These are phyloP conservation scores for Coix lacrymajobi DNA, from an alignment of 176 grass and related monocot genomes.

Conservation along the genomic window DNA sequence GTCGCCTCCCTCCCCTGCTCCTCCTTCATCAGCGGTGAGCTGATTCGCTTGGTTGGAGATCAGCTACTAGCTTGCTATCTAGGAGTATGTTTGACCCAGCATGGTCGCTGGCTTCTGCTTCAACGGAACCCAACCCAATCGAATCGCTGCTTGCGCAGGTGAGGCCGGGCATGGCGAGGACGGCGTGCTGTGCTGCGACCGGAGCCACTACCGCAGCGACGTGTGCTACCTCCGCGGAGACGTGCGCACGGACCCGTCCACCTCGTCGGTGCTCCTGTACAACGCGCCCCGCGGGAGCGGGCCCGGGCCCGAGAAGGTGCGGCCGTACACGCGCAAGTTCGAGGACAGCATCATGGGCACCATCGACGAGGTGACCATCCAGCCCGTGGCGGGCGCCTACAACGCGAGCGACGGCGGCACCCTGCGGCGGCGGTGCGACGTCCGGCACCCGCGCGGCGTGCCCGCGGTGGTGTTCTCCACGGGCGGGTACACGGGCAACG, in stretches of 20 bases:
- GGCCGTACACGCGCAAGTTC: constrained; percentile 94
- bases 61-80: not conserved
- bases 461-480: constrained; percentile 90
- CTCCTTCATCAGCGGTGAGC: constrained; percentile 70
- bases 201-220: constrained; percentile 86
- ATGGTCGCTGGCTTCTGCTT: not conserved
- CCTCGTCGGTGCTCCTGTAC: constrained; percentile 63
- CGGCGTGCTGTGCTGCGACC: constrained; percentile 82
- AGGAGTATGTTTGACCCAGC: too few relatives aligned
- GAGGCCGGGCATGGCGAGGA: constrained; percentile 27
- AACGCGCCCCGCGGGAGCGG: constrained; percentile 27
- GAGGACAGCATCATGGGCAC: constrained; percentile 66
- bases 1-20: constrained; percentile 68
- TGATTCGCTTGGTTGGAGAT: not conserved
- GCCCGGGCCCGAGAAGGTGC: constrained; percentile 65
- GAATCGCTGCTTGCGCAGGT: constrained; percentile 26
- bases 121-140: not conserved
- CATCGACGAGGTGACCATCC: constrained; percentile 74
- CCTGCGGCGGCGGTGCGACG: constrained; percentile 44
- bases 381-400: not conserved
- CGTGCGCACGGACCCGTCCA: constrained; percentile 71
- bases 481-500: constrained; percentile 96
- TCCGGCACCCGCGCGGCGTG: constrained; percentile 52
- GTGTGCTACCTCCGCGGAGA: constrained; percentile 87
- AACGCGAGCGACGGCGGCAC: constrained; percentile 6